phyloP scores from a whole-genome alignment of 139 green algal genomes.

The Chlamydomonas urium region DNA sequence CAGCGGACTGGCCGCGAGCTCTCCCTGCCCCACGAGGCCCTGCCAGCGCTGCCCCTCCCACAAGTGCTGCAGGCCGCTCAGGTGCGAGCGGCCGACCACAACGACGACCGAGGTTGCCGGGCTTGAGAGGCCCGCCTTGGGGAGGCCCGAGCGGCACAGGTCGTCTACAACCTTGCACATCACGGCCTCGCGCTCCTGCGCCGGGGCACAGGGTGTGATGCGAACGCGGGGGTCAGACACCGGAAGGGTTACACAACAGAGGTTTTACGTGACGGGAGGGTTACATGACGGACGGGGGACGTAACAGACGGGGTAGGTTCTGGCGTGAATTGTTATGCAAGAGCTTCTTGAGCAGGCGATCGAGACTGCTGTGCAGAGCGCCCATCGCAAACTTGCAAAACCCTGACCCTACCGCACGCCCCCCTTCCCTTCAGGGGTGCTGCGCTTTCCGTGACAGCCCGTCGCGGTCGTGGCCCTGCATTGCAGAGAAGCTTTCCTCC shows the following conservation, averaged over 20 bases:
- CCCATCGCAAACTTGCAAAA: too few relatives aligned
- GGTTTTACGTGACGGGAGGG: not conserved
- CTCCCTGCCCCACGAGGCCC: slow-evolving; percentile 8
- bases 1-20: slow-evolving; percentile 19
- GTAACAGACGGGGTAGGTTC: too few relatives aligned
- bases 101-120: slow-evolving; percentile 1
- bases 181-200: slow-evolving; percentile 45
- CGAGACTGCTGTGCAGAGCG: too few relatives aligned
- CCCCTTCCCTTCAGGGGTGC: too few relatives aligned
- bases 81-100: not conserved
- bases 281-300: too few relatives aligned
- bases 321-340: too few relatives aligned
- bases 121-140: not conserved
- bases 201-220: not conserved
- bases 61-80: slow-evolving; percentile 29
- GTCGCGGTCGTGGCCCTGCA: too few relatives aligned
- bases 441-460: too few relatives aligned
- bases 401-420: too few relatives aligned
- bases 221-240: not conserved
- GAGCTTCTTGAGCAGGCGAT: too few relatives aligned
- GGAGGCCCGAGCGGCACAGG: not conserved
- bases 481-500: not conserved
- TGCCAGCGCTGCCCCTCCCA: slow-evolving; percentile 29
- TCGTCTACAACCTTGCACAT: slow-evolving; percentile 31
- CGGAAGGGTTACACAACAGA: not conserved